Conservation (phyloP, 306 rosid genomes). For the Abrus precatorius region DNA sequence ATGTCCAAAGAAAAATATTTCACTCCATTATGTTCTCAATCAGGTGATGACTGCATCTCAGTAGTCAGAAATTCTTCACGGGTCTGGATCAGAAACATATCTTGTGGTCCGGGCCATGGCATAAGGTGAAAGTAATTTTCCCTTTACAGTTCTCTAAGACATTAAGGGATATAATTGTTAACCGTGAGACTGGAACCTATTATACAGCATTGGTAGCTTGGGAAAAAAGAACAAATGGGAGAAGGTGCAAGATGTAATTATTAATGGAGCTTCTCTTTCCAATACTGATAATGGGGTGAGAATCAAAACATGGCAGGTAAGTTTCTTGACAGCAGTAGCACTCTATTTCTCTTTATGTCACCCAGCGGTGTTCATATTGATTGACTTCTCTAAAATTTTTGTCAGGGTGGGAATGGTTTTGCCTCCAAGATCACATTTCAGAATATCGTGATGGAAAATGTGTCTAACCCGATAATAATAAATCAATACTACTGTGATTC, state of each 20-base stretch:
- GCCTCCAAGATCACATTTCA: conserved; percentile 72
- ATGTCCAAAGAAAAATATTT: conserved; percentile 10
- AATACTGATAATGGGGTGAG: conserved; percentile 86
- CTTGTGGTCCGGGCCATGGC: conserved; percentile 97
- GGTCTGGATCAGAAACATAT: conserved; percentile 67
- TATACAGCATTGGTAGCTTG: conserved; percentile 93
- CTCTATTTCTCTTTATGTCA: conserved; percentile 7
- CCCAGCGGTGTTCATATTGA: background rate
- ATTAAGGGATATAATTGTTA: conserved; percentile 19
- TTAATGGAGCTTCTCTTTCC: conserved; percentile 70
- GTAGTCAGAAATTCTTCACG: conserved; percentile 83
- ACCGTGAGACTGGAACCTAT: conserved; percentile 35
- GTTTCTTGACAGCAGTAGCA: conserved; percentile 6
- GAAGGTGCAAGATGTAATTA: conserved; percentile 65
- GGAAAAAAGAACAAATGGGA: conserved; percentile 79
- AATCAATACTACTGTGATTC: conserved; percentile 96
- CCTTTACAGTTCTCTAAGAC: conserved; percentile 20
- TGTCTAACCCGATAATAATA: conserved; percentile 83
- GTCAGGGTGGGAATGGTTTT: conserved; percentile 84
- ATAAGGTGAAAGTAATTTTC: conserved; percentile 68
- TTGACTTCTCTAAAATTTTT: conserved; percentile 34
- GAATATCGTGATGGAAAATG: conserved; percentile 82
- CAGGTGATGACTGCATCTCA: conserved; percentile 97
- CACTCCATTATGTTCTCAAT: conserved; percentile 27
- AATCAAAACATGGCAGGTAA: conserved; percentile 99